Base-by-base conservation (phyloP, 192 early-diverging fungal species). In the Gamsiella multidivaricata region DNA sequence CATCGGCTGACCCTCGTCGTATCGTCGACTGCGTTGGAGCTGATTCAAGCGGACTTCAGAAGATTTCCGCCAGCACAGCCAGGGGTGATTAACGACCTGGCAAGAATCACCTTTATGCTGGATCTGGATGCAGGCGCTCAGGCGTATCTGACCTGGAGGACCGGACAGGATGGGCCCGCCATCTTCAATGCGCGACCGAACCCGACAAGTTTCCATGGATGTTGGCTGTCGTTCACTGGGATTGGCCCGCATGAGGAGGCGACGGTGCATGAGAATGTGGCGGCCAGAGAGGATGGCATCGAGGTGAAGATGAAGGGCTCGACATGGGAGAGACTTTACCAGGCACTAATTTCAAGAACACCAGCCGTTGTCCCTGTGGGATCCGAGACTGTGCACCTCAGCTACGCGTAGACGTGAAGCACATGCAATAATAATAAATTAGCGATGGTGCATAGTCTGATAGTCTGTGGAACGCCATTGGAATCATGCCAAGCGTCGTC, bases 181-280 rank as follows among this genome's bases (percentile, higher is more conserved):
- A 78, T 78, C 39, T 78, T 78, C n/a, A 78, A 78, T 59, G 74
- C 74, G 6, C 36, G 66, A 34, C 74, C 74, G 3, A 78, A 78
- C 54, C 65, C 74, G 0, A 59, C 74, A 2, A 69, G 74, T 54
- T 53, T 69, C 18, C 74, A 78, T 53, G 74, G 65, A 41, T 78
- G 74, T 28, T 78, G 74, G 74, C 43, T 78, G 33, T 52, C 74
- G 0, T 64, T 78, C 12, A 39, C 23, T 4, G 74, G 74, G 0
- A 78, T 78, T 45, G 47, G 52, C 0, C 47, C 58, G 0, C 43
- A 68, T 17, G 56, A 78, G 36, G 54, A 56, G 4, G 43, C 52
- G 2, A 56, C 20, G 3, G 47, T 63, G 23, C 33, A 49, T 31
- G 74, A 78, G 25, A 29, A 61, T 10, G 46, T 78, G 39, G 43